Base-by-base conservation (phyloP, 202 grass and related monocot genomes). In the Schoenoplectus triqueter region DNA sequence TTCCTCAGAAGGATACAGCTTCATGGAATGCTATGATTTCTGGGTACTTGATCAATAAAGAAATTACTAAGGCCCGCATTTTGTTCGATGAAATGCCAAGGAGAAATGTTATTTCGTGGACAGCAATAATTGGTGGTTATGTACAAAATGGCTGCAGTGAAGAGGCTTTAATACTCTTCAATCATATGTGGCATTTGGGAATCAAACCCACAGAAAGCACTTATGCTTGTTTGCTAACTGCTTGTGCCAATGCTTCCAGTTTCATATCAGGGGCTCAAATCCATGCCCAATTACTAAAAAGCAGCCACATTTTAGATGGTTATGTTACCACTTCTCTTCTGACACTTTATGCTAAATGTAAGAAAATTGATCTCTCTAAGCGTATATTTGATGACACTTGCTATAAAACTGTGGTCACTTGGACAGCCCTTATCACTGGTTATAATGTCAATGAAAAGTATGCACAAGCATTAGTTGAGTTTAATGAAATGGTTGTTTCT, bases 21-120 rank as follows among this genome's bases (percentile, higher is more conserved):
- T 91, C 89, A 56, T 93, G 89, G 90, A 97, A 97, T 22, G 95
- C 95, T 70, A 93, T 94, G 90, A 90, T 94, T 78, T 86, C 86
- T 84, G 95, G 95, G 46, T 92, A 86, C 41, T 84, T 86, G 44
- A 52, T 44, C 59, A 88, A 84, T 69, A 78, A 82, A 9, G 65
- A 66, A 84, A 44, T 86, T 44, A 7, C 3, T 5, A 83, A 86
- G 71, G 86, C 90, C 73, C 73, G 52, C 14, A 52, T 42, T 5
- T 61, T 88, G 70, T 92, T 92, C 61, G 87, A 89, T 18, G 78
- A 83, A 67, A 92, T 89, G 85, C 86, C 83, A 6, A 44, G 21
- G 7, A 86, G 80, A 60, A 84, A 90, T 83, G 57, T 88, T 17
- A 84, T 92, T 84, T 92, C 88, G 52, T 92, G 90, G 88, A 89